These are phyloP conservation scores for Acacia confusa DNA, from an alignment of 306 rosid genomes.

Conservation along the genomic window DNA sequence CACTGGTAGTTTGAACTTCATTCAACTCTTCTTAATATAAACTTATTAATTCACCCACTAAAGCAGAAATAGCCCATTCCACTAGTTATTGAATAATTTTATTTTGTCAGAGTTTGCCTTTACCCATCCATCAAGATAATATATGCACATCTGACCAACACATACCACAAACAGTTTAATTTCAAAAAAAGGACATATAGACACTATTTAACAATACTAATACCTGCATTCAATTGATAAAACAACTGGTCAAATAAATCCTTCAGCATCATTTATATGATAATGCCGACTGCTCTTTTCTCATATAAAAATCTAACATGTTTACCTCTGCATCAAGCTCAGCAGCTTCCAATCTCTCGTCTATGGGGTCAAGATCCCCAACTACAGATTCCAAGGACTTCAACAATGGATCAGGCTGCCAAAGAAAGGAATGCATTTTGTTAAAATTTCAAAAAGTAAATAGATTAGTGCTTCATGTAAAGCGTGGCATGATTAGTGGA, in stretches of 20 bases:
- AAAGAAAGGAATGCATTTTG: slow-evolving; percentile 23
- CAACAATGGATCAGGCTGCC: slow-evolving; percentile 92
- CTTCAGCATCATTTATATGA: slow-evolving; percentile 1
- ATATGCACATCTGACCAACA: background rate
- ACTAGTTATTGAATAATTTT: background rate
- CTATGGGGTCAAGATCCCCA: slow-evolving; percentile 57
- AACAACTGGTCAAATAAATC: background rate
- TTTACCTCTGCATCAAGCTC: slow-evolving; percentile 71
- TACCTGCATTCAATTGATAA: slow-evolving; percentile 13
- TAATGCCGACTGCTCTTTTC: slow-evolving; percentile 25
- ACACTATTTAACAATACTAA: background rate
- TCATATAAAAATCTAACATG: slow-evolving; percentile 2
- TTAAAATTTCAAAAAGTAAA: background rate
- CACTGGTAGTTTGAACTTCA: background rate
- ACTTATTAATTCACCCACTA: slow-evolving; percentile 9
- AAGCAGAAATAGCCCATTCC: slow-evolving; percentile 9
- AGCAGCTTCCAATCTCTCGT: slow-evolving; percentile 68
- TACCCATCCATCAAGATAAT: slow-evolving; percentile 4
- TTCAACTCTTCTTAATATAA: background rate
- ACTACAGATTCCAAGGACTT: slow-evolving; percentile 78
- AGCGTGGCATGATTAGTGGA: background rate
- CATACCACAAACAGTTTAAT: background rate
- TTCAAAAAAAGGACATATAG: slow-evolving; percentile 21
- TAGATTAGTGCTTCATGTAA: slow-evolving; percentile 11
- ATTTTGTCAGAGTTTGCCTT: background rate